Evolutionary conservation across 2,329 filamentous ascomycete genomes (phyloP), one percentile per base, ranked within the genome.

Genomic region (Colletotrichum tamarilloi): DNA sequence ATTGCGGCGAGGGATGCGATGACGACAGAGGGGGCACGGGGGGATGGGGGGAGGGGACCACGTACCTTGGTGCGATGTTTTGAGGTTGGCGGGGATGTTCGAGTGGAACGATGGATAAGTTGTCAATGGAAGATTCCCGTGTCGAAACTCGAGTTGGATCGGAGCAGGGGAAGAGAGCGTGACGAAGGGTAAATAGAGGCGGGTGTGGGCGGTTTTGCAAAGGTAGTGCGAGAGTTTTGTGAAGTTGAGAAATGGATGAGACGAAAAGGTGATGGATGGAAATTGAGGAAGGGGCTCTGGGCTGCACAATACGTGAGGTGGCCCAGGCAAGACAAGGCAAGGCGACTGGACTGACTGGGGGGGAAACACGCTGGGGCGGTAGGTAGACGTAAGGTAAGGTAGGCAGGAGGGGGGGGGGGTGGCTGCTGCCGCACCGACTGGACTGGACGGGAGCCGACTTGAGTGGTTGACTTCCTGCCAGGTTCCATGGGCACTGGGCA

Each of bases 11-110:
- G 78, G 77, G 76, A 77, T 78, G 78, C 78, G 81, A 84, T 84
- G 82, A 84, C 82, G 82, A 84, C 80, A 83, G 82, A 80, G 80
- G 80, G 79, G 77, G 78, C 75, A 77, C 77, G 77, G 78, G 78
- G 74, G 56, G 32, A 53, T 52, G 22, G 59, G 68, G 72, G 68
- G 68, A 67, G 62, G 67, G 68, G 68, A 74, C 75, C 67, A 76
- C 75, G 67, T 75, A 77, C 76, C 76, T 77, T 72, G 57, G 57
- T 72, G 68, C 68, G 63, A 72, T 67, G 68, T 72, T 72, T 74
- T 74, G 68, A 74, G 63, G 46, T 62, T 62, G 71, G 68, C 62
- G 72, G 62, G 62, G 52, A 67, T 74, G 62, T 72, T 74, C 62
- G 62, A 35, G 68, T 64, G 62, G 62, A 70, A 74, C 57, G 59